phyloP scores from a whole-genome alignment of 257 asterid genomes.

The Jacaranda copaia region DNA sequence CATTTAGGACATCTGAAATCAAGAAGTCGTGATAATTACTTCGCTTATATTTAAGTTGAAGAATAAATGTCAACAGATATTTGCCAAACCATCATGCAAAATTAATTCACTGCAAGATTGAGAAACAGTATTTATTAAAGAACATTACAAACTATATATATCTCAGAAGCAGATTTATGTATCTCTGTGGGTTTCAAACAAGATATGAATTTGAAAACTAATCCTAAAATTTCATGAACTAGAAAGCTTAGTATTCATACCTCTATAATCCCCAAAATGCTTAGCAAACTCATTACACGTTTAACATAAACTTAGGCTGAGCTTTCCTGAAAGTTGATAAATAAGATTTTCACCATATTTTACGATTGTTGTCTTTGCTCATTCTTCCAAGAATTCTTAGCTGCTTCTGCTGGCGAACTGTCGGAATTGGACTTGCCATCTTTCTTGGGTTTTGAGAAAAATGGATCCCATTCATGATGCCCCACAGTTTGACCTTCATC shows the following conservation, averaged over 20 bases:
- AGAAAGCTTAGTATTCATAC: conserved; percentile 31
- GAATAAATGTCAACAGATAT: too few species aligned
- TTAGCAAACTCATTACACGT: neutral
- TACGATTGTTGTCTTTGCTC: conserved; percentile 54
- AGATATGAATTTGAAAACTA: conserved; percentile 13
- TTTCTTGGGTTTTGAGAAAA: conserved; percentile 58
- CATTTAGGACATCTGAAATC: too few species aligned
- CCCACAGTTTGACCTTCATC: conserved; percentile 58
- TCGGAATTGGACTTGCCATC: conserved; percentile 44
- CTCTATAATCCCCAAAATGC: conserved; percentile 9
- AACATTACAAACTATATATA: conserved; percentile 5
- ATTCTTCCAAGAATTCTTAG: conserved; percentile 64
- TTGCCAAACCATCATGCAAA: neutral
- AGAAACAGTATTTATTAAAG: neutral
- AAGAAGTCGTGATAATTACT: too few species aligned
- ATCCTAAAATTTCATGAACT: conserved; percentile 5
- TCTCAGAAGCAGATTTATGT: conserved; percentile 17
- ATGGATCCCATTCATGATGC: conserved; percentile 91
- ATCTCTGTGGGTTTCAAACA: conserved; percentile 18
- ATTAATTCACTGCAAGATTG: neutral
- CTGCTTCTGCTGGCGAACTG: conserved; percentile 59
- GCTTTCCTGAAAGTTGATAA: neutral
- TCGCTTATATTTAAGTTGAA: too few species aligned
- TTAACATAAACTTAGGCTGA: neutral
- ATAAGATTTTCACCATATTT: neutral